Conservation (phyloP, 2,329 filamentous ascomycete genomes). For the Fusarium sp. region DNA sequence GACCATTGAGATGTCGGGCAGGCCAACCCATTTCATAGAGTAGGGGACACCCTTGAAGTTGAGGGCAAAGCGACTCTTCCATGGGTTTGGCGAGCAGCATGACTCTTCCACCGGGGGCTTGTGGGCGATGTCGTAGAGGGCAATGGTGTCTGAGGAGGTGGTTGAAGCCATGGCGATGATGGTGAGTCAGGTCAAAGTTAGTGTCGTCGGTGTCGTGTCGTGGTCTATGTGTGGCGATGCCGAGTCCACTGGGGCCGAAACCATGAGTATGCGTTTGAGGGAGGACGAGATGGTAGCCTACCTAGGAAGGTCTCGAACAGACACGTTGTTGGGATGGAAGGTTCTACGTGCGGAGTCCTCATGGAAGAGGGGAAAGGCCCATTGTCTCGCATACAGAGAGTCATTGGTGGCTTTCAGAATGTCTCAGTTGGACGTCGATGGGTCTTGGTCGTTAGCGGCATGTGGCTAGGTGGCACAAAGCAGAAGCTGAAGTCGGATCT, state of each 20-base stretch:
- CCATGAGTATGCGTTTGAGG: neutral
- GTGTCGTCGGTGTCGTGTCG: neutral
- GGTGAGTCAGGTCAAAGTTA: neutral
- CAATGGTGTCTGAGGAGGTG: slow-evolving; percentile 30
- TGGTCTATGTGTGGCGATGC: neutral
- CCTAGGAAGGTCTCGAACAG: neutral
- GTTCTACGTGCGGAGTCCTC: neutral
- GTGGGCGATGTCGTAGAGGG: slow-evolving; percentile 58
- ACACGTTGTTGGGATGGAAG: neutral
- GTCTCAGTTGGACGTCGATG: neutral
- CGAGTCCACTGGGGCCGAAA: neutral
- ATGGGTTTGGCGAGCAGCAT: slow-evolving; percentile 47
- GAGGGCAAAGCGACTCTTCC: slow-evolving; percentile 53
- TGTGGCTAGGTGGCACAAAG: neutral
- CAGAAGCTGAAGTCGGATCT: neutral
- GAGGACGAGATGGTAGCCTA: neutral
- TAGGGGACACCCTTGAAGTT: slow-evolving; percentile 56
- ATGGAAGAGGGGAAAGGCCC: neutral
- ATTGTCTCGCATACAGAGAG: neutral
- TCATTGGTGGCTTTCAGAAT: neutral
- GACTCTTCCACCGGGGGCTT: slow-evolving; percentile 46
- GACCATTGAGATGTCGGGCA: slow-evolving; percentile 63
- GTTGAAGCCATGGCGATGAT: neutral
- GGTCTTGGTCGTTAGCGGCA: neutral
- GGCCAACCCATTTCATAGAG: slow-evolving; percentile 60